Conservation (phyloP, 257 asterid genomes). For the Nyctanthes arbortristis region DNA sequence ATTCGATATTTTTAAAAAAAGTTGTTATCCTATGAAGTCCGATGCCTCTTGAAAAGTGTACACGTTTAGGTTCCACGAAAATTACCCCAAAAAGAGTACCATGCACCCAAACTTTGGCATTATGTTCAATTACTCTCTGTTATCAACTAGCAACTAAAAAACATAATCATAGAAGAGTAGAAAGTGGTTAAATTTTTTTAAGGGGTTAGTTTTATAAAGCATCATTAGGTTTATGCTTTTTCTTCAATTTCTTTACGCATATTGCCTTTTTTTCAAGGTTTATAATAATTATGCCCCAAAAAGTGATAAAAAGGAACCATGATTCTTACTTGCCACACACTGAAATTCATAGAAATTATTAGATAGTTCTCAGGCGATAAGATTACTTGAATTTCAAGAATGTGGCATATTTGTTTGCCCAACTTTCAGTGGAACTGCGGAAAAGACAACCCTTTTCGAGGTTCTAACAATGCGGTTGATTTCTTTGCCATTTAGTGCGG, state of each 20-base stretch:
- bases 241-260: not conserved
- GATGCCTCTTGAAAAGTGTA: too few species aligned
- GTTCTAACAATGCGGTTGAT: too few species aligned
- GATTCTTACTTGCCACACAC: not conserved
- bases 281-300: not conserved
- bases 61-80: too few species aligned
- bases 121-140: too few species aligned
- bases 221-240: not conserved
- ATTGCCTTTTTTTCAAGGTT: not conserved
- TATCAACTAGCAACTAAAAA: not conserved
- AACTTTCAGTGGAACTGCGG: too few species aligned
- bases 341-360: not conserved
- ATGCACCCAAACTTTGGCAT: too few species aligned
- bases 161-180: not conserved
- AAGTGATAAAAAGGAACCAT: not conserved
- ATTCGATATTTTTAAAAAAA: not conserved
- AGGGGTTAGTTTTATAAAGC: not conserved
- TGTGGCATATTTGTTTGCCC: too few species aligned
- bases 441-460: too few species aligned
- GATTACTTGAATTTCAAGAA: too few species aligned
- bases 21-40: not conserved
- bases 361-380: not conserved
- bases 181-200: not conserved
- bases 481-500: too few species aligned
- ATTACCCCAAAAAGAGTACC: too few species aligned